Conservation (phyloP, 805 yeast species). For the Candida namnaoensis region DNA sequence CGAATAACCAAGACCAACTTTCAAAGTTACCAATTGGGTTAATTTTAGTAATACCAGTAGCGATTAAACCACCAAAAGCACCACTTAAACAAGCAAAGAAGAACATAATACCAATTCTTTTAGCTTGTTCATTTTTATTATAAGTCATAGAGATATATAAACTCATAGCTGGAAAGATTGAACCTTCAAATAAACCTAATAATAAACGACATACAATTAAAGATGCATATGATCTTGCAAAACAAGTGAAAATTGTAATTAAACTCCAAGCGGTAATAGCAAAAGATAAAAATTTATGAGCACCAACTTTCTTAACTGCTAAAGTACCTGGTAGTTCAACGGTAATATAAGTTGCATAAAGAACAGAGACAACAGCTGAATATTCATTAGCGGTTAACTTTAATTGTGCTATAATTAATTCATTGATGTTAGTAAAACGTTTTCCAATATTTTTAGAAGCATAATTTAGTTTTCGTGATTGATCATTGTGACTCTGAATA, state of each 20-base stretch:
- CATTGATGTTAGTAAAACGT: too few relatives aligned
- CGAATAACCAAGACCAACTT: constrained; percentile 44
- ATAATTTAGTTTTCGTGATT: too few relatives aligned
- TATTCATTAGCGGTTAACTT: constrained; percentile 17
- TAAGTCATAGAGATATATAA: constrained; percentile 39
- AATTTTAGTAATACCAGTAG: constrained; percentile 34
- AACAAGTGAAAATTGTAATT: constrained; percentile 30
- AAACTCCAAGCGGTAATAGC: constrained; percentile 2
- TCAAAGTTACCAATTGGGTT: constrained; percentile 24
- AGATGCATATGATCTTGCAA: constrained; percentile 31
- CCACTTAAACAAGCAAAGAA: constrained; percentile 34
- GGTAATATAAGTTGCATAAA: constrained; percentile 27
- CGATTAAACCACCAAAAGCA: constrained; percentile 49
- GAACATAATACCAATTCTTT: constrained; percentile 31
- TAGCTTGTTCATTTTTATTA: constrained; percentile 38
- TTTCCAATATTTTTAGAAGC: too few relatives aligned
- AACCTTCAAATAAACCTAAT: constrained; percentile 44
- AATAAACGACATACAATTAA: constrained; percentile 38
- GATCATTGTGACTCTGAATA: too few relatives aligned
- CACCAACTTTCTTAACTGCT: too few relatives aligned
- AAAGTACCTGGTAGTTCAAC: not conserved
- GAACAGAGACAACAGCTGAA: constrained; percentile 25
- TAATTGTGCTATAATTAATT: too few relatives aligned
- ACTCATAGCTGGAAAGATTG: constrained; percentile 40
- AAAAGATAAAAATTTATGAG: not conserved